phyloP scores from a whole-genome alignment of 257 asterid genomes.

The Gardenia jasminoides region DNA sequence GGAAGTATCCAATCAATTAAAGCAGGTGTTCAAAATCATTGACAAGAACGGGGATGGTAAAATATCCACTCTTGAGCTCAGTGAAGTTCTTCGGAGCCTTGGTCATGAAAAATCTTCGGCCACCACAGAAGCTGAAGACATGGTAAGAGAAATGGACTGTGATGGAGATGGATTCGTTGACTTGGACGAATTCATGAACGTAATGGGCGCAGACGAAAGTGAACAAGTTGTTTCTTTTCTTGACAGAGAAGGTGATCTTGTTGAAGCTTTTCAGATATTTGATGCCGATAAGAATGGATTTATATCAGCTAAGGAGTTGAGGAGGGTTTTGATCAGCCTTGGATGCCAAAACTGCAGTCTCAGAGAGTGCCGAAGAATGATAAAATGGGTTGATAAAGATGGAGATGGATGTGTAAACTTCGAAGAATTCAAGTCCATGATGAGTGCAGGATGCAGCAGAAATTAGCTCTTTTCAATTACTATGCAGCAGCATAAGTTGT shows the following conservation, averaged over 20 bases:
- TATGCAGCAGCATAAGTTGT: background rate
- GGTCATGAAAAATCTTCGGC: slow-evolving; percentile 44
- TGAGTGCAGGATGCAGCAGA: slow-evolving; percentile 39
- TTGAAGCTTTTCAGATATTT: slow-evolving; percentile 52
- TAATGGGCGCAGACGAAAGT: slow-evolving; percentile 23
- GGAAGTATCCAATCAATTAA: slow-evolving; percentile 46
- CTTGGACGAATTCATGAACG: slow-evolving; percentile 60
- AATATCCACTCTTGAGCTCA: slow-evolving; percentile 49
- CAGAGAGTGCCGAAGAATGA: slow-evolving; percentile 54
- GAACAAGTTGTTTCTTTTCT: slow-evolving; percentile 18
- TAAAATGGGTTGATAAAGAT: slow-evolving; percentile 58
- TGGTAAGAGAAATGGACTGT: slow-evolving; percentile 60
- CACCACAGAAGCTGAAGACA: slow-evolving; percentile 47
- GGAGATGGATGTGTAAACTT: slow-evolving; percentile 71
- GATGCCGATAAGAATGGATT: slow-evolving; percentile 59
- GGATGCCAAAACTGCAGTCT: slow-evolving; percentile 47
- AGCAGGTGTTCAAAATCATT: slow-evolving; percentile 57
- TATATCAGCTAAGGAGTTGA: slow-evolving; percentile 55
- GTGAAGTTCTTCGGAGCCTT: slow-evolving; percentile 35
- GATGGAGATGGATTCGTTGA: slow-evolving; percentile 69
- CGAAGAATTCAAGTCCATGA: slow-evolving; percentile 62
- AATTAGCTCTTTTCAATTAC: background rate
- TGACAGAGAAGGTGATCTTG: slow-evolving; percentile 36
- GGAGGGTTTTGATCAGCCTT: slow-evolving; percentile 49
- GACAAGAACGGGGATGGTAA: slow-evolving; percentile 71